A percentile compares a stretch with the other conserved stretches of the same genome.
phyloP scores from a whole-genome alignment of 768 basidiomycete genomes.

The Infundibulicybe gibba region DNA sequence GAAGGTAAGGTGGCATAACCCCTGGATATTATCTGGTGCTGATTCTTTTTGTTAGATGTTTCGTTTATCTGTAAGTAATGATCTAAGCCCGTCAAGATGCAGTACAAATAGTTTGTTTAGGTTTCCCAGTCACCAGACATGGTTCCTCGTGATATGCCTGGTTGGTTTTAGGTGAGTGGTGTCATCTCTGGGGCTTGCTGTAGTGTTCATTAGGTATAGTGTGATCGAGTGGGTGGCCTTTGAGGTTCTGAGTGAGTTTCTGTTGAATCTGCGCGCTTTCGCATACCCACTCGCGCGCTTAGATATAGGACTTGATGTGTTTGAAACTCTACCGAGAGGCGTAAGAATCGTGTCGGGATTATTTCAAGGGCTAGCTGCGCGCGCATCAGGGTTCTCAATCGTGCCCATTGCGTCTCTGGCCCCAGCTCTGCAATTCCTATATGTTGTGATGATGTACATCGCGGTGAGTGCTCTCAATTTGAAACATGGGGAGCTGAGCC shows the following conservation, averaged over 20 bases:
- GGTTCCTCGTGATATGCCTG: conserved; percentile 61
- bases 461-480: conserved; percentile 38
- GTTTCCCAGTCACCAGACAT: conserved; percentile 74
- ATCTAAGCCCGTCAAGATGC: neutral
- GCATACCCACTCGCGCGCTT: neutral
- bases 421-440: conserved; percentile 71
- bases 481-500: neutral
- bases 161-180: conserved; percentile 47
- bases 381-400: conserved; percentile 52
- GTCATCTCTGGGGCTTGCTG: neutral
- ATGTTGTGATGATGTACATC: conserved; percentile 79
- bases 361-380: conserved; percentile 51
- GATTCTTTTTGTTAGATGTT: conserved; percentile 37
- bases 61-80: conserved; percentile 49
- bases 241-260: conserved; percentile 47
- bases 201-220: conserved; percentile 23
- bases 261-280: neutral
- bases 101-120: conserved; percentile 13
- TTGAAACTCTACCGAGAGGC: conserved; percentile 31
- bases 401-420: conserved; percentile 46
- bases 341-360: conserved; percentile 39
- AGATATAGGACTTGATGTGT: conserved; percentile 40
- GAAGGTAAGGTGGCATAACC: conserved; percentile 37
- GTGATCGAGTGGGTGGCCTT: conserved; percentile 69
- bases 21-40: neutral